Base-by-base conservation (phyloP, 2,329 filamentous ascomycete genomes). In the Fusarium fujikuroi region DNA sequence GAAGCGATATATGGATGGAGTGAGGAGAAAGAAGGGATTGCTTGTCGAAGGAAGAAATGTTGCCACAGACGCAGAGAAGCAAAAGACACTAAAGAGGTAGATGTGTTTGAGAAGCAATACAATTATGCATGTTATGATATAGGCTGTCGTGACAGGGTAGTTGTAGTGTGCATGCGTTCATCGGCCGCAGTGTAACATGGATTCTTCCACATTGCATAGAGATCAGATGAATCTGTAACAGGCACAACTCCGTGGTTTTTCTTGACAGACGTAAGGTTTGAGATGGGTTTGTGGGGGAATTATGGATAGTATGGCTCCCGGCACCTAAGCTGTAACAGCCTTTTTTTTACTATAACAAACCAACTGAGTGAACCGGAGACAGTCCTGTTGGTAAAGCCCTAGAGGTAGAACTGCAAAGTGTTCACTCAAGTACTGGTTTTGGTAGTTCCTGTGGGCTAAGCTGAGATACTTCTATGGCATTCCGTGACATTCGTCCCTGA, bases 1-100 rank as follows among this genome's bases (percentile, higher is more conserved):
- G 30, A 97, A 97, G 89, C 86, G 93, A 80, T 98, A 98, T 85
- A 95, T 99, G 89, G 96, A 99, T 84, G 86, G 89, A 42, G 95
- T 99, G 44, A 87, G 96, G 79, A 88, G 87, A 80, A 88, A 95
- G 82, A 99, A 99, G 89, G 96, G 96, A 0, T 79, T 99, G 82
- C 84, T 97, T 76, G 92, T 99, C 7, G 91, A 92, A 84, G 93
- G 93, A 4, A 89, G 92, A 75, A 87, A 92, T 76, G 88, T 94
- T 75, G 92, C 94, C 44, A 92, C 91, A 70, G 93, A 96, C 86
- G 96, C 95, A 3, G 95, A 98, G 89, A 99, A 99, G 89, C 95
- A 92, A 81, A 92, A 91, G 86, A 92, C 89, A 10, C 74, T 92
- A 77, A 92, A 92, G 84, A 83, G 90, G 79, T 91, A 83, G 72